phyloP scores from a whole-genome alignment of 1,139 yeast species.

The Kodamaea plutei region DNA sequence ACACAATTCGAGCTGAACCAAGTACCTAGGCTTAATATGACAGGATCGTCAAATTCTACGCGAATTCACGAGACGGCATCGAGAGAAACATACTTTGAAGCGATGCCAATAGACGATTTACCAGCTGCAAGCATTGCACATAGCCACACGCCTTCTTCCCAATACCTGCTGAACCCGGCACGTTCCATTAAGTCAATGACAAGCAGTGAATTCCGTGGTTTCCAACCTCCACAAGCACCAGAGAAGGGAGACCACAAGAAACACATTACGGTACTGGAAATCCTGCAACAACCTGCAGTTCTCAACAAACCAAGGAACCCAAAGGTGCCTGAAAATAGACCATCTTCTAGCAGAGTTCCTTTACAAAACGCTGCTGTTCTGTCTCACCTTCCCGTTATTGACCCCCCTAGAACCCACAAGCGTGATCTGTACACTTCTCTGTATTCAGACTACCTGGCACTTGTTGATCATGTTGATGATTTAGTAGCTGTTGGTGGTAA shows the following conservation, averaged over 20 bases:
- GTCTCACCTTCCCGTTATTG: background rate
- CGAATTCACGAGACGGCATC: too few relatives aligned
- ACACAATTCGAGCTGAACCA: too few relatives aligned
- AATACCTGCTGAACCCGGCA: constrained; percentile 3
- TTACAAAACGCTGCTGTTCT: background rate
- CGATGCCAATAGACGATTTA: too few relatives aligned
- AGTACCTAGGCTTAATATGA: too few relatives aligned
- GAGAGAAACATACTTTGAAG: too few relatives aligned
- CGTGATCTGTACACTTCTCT: constrained; percentile 26
- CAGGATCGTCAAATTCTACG: too few relatives aligned
- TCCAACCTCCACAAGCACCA: constrained; percentile 2
- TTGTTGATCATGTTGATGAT: constrained; percentile 16
- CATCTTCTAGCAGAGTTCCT: background rate
- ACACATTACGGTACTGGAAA: background rate
- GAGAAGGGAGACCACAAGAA: constrained; percentile 1
- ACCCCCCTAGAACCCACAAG: constrained; percentile 1
- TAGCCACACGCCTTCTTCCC: constrained; percentile 2
- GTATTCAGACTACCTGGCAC: constrained; percentile 29
- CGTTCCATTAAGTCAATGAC: constrained; percentile 3
- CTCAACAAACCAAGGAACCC: background rate
- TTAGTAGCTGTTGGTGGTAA: constrained; percentile 12
- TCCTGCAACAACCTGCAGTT: background rate
- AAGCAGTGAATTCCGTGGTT: constrained; percentile 5
- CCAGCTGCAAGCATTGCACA: background rate
- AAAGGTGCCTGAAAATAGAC: background rate